A percentile compares a stretch with the other conserved stretches of the same genome.
Evolutionary conservation across 2,329 filamentous ascomycete genomes (phyloP).

Genomic region (Anthostomella pinea): DNA sequence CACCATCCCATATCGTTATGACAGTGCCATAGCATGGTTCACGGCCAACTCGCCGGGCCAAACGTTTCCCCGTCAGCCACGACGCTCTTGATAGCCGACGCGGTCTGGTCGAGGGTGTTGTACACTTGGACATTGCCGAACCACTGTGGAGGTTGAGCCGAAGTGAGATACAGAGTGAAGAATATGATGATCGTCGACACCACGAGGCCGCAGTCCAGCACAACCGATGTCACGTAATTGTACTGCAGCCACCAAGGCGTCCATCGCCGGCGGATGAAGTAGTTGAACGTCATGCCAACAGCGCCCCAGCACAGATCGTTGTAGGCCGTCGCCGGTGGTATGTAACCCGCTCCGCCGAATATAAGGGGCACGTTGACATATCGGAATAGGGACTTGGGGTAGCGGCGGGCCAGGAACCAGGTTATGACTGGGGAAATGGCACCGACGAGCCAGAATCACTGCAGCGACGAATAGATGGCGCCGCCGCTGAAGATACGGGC

Average conservation of each 20-base stretch:
- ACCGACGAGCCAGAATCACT: slow-evolving; percentile 71
- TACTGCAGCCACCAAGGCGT: slow-evolving; percentile 75
- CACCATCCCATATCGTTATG: too few relatives aligned
- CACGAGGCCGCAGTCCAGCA: slow-evolving; percentile 65
- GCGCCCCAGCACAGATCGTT: slow-evolving; percentile 70
- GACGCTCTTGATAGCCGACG: slow-evolving; percentile 41
- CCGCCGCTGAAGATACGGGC: slow-evolving; percentile 64
- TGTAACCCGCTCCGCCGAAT: slow-evolving; percentile 60
- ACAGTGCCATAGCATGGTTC: slow-evolving; percentile 11
- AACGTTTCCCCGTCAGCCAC: slow-evolving; percentile 46
- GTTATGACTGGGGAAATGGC: slow-evolving; percentile 60
- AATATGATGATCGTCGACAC: slow-evolving; percentile 68
- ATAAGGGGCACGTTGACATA: slow-evolving; percentile 68
- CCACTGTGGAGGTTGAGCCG: slow-evolving; percentile 55
- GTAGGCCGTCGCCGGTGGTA: slow-evolving; percentile 68
- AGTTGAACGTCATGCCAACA: slow-evolving; percentile 68
- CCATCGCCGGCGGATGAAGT: slow-evolving; percentile 61
- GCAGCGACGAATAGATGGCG: slow-evolving; percentile 60
- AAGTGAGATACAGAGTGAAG: slow-evolving; percentile 62
- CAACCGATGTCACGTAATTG: slow-evolving; percentile 73
- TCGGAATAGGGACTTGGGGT: slow-evolving; percentile 58
- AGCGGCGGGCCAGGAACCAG: slow-evolving; percentile 60
- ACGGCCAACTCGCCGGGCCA: slow-evolving; percentile 50
- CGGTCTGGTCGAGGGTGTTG: slow-evolving; percentile 45
- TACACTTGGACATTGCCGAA: slow-evolving; percentile 55